A percentile compares a stretch with the other conserved stretches of the same genome.
Evolutionary conservation across 495 filamentous ascomycete species (phyloP).

Genomic region (Hyaloscypha hepaticicola): DNA sequence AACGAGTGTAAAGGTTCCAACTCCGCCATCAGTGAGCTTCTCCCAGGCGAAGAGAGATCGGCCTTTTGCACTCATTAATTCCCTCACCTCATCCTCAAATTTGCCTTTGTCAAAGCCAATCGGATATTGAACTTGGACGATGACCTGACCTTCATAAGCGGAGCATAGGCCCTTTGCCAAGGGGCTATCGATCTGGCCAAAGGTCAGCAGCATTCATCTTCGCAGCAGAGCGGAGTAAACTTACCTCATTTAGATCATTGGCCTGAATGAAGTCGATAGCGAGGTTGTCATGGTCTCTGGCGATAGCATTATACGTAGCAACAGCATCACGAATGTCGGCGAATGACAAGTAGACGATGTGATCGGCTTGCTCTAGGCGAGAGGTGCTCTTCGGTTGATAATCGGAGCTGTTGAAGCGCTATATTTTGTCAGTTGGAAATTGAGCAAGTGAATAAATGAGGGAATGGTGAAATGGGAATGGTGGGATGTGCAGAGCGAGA

Average conservation of each 20-base stretch:
- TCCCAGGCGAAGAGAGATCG: conserved; percentile 56
- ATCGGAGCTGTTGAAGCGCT: conserved; percentile 4
- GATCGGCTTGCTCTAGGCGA: conserved; percentile 27
- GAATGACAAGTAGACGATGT: conserved; percentile 53
- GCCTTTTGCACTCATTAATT: conserved; percentile 45
- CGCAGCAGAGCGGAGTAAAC: background rate
- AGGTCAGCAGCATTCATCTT: conserved; percentile 12
- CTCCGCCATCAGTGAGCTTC: conserved; percentile 27
- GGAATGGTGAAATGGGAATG: background rate
- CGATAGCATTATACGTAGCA: conserved; percentile 44
- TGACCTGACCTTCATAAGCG: conserved; percentile 51
- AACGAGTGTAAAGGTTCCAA: conserved; percentile 31
- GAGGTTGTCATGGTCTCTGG: conserved; percentile 41
- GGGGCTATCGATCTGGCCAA: conserved; percentile 24
- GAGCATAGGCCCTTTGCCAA: conserved; percentile 18
- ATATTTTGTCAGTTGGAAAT: conserved; percentile 1
- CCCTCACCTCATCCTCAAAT: conserved; percentile 45
- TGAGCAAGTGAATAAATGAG: background rate
- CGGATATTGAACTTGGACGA: conserved; percentile 42
- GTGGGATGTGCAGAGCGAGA: background rate
- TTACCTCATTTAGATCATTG: conserved; percentile 42
- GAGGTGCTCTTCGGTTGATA: conserved; percentile 2
- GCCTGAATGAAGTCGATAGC: conserved; percentile 47
- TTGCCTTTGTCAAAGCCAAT: conserved; percentile 25
- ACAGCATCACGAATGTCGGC: conserved; percentile 57